Base-by-base conservation (phyloP, 371 early-diverging fungal species). In the Ordospora colligata region DNA sequence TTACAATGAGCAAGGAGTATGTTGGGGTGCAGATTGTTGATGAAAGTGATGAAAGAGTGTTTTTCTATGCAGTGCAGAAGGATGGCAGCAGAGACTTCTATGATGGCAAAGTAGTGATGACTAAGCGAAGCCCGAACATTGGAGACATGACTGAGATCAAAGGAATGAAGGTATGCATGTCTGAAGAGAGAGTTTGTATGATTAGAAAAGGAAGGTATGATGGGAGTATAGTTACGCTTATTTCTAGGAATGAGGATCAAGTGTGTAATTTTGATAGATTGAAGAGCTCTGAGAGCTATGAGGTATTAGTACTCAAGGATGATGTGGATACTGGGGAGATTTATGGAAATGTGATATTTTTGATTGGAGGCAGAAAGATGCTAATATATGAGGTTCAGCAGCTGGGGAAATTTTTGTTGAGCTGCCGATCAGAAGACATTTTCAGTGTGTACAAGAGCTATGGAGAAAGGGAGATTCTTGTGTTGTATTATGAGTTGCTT, bases 11-110 rank as follows among this genome's bases (percentile, higher is more conserved):
- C 45, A 70, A 63, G 37, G 67, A 69, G n/a, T 81, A 81, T 69
- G 44, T 69, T 37, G 46, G 37, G 23, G 44, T 70, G 17, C 73
- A 78, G 47, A 58, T 81, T 43, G 32, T 78, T 10, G 79, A 78
- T 42, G 81, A 78, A 12, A 64, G 11, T 27, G 42, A 69, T 23
- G 63, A 44, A 11, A 54, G 73, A 0, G 54, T 81, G 40, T 66
- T 81, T 58, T 74, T 81, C 53, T 78, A 67, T 51, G 47, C 63
- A 22, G 45, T 78, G 10, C 37, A 19, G 11, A 21, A 11, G 4
- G 63, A 73, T 50, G 81, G 81, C 3, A 40, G 54, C 5, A 77
- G 81, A 37, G 79, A 78, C 52, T 78, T 78, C 47, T 81, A 64
- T 42, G 69, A 66, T 21, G 25, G 11, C 1, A 52, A 63, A 25